Base-by-base conservation (phyloP, 352 stramenopile genomes). In the Peronospora belbahrii region DNA sequence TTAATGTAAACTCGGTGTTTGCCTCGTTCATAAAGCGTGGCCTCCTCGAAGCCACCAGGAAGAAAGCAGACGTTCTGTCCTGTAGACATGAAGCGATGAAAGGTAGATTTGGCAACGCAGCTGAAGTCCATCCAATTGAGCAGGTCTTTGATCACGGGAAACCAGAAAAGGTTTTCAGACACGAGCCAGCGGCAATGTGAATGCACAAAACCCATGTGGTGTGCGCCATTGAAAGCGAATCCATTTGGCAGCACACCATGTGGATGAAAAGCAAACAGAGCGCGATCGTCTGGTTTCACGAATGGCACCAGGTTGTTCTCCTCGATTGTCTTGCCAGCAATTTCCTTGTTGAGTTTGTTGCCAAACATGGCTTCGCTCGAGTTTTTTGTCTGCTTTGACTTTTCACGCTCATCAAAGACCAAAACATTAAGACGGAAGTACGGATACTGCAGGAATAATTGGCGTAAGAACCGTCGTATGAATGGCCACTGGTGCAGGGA, bases 41-140 rank as follows among this genome's bases (percentile, higher is more conserved):
- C 91, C 65, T 98, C 94, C 56, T 98, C 89, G 52, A 97, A 97
- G 11, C 94, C 94, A 6, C 94, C 93, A 0, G 93, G 90, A 14
- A 95, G 58, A 13, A 98, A 55, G 11, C 61, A 77, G 44, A 93
- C 28, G 59, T 89, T 94, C 31, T 76, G 57, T 0, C 63, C 62
- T 2, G 61, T 59, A 6, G 36, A 42, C 71, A 87, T 83, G 30
- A 88, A 56, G 6, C 24, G 24, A 4, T 63, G 49, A 46, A 91
- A 80, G 6, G 42, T 83, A 1, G 34, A 3, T 57, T 78, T 86
- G 33, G 30, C 58, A 15, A 76, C 67, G 36, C 65, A 63, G 28
- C 65, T 67, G 23, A 80, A 85, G 23, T 80, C 60, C 47, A 79
- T 75, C 77, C 80, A 92, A 13, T 65, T 42, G 9, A 88, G 52